Percentiles rank a stretch among this genome's conserved stretches.
phyloP scores from a whole-genome alignment of 2,329 filamentous ascomycete species.

The Cryphonectria naterciae region DNA sequence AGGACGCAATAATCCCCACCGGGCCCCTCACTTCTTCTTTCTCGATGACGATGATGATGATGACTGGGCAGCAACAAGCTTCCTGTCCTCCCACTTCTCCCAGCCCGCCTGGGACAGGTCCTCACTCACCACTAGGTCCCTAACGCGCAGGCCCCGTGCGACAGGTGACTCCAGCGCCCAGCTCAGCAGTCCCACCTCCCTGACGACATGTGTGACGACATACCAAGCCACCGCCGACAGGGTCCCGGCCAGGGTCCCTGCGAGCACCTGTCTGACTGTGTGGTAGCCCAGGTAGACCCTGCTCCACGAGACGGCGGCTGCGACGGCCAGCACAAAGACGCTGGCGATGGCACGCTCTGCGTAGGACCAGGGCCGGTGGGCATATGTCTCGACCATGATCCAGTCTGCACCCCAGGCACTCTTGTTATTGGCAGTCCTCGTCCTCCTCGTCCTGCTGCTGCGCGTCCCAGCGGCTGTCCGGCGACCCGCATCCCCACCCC shows the following conservation, averaged over 20 bases:
- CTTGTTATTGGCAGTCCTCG: background rate
- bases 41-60: slow-evolving; percentile 2
- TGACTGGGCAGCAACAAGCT: slow-evolving; percentile 40
- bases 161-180: slow-evolving; percentile 72
- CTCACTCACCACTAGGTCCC: slow-evolving; percentile 86
- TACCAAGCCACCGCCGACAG: slow-evolving; percentile 82
- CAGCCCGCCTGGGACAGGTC: slow-evolving; percentile 90
- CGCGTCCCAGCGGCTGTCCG: background rate
- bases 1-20: background rate
- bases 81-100: slow-evolving; percentile 79
- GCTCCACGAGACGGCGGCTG: slow-evolving; percentile 75
- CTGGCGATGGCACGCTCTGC: slow-evolving; percentile 61
- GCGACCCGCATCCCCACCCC: background rate
- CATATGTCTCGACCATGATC: slow-evolving; percentile 37
- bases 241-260: slow-evolving; percentile 72
- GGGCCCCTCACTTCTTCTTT: slow-evolving; percentile 39
- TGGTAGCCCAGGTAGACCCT: slow-evolving; percentile 93
- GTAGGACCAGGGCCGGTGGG: slow-evolving; percentile 61
- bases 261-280: slow-evolving; percentile 83
- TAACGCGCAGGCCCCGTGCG: slow-evolving; percentile 69
- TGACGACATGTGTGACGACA: slow-evolving; percentile 64
- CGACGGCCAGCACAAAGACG: slow-evolving; percentile 62
- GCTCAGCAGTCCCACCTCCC: slow-evolving; percentile 70
- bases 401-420: slow-evolving; percentile 26
- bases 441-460: slow-evolving; percentile 3